A percentile compares a stretch with the other conserved stretches of the same genome.
Conservation (phyloP, 345 rosid species). For the Linum trigynum region DNA sequence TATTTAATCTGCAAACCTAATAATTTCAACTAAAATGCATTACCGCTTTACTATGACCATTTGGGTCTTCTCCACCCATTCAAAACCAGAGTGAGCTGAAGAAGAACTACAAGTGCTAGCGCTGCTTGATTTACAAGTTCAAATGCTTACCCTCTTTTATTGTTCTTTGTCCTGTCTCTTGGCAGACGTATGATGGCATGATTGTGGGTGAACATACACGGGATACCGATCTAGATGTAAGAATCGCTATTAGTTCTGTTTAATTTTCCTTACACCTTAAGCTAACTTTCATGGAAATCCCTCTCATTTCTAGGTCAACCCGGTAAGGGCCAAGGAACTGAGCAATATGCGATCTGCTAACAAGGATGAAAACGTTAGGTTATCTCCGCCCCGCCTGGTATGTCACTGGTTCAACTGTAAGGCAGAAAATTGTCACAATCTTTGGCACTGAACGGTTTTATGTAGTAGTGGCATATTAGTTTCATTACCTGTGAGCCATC, state of each 20-base stretch:
- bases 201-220: conserved; percentile 95
- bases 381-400: conserved; percentile 89
- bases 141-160: conserved; percentile 14
- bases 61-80: neutral
- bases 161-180: neutral
- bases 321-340: conserved; percentile 78
- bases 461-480: no score
- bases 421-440: neutral
- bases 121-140: neutral
- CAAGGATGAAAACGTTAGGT: conserved; percentile 84
- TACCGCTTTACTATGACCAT: neutral
- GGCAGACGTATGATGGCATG: conserved; percentile 96
- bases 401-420: conserved; percentile 12
- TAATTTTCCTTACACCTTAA: neutral
- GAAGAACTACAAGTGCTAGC: neutral
- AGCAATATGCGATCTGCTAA: conserved; percentile 66
- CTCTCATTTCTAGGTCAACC: conserved; percentile 53
- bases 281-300: conserved; percentile 15
- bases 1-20: neutral
- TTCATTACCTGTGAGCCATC: no score
- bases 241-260: conserved; percentile 16
- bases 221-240: conserved; percentile 94
- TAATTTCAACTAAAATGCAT: no score
- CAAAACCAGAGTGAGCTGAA: neutral
- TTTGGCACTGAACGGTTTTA: no score